These are phyloP conservation scores for Colletotrichum coccodes DNA, from an alignment of 2,329 filamentous ascomycete species.

Conservation along the genomic window DNA sequence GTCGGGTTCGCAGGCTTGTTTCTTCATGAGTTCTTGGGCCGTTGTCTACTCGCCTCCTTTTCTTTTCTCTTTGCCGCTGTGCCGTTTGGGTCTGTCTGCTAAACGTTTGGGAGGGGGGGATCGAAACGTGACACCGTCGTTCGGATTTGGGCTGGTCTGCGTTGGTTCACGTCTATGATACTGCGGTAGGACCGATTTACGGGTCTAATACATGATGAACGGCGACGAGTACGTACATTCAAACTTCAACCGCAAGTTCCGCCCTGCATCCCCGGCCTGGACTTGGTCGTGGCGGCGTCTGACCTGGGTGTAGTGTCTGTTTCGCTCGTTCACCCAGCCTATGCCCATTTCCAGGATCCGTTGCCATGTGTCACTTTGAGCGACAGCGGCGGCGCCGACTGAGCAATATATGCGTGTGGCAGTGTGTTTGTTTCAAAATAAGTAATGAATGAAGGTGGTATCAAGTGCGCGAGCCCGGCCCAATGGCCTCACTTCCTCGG, in stretches of 20 bases:
- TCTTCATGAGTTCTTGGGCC: not conserved
- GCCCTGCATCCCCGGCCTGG: not conserved
- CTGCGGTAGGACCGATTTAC: not conserved
- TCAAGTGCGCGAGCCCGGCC: not conserved
- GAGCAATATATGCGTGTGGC: too few species aligned
- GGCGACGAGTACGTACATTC: not conserved
- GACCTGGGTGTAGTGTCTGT: too few species aligned
- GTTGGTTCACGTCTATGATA: not conserved
- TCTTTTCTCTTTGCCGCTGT: not conserved
- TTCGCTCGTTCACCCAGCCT: too few species aligned
- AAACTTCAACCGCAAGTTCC: not conserved
- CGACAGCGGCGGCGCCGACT: too few species aligned
- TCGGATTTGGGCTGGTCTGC: not conserved
- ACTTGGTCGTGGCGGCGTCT: not conserved
- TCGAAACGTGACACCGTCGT: not conserved
- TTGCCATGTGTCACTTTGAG: too few species aligned
- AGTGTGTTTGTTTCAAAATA: too few species aligned
- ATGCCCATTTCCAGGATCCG: too few species aligned
- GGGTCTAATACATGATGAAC: not conserved
- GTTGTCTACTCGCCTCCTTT: not conserved
- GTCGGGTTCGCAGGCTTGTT: not conserved
- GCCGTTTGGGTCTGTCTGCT: not conserved
- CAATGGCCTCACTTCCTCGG: too few species aligned
- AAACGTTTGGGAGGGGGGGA: not conserved
- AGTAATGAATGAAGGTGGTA: conserved; percentile 23